Conservation (phyloP, 768 basidiomycete species). For the Tulasnella sp. region DNA sequence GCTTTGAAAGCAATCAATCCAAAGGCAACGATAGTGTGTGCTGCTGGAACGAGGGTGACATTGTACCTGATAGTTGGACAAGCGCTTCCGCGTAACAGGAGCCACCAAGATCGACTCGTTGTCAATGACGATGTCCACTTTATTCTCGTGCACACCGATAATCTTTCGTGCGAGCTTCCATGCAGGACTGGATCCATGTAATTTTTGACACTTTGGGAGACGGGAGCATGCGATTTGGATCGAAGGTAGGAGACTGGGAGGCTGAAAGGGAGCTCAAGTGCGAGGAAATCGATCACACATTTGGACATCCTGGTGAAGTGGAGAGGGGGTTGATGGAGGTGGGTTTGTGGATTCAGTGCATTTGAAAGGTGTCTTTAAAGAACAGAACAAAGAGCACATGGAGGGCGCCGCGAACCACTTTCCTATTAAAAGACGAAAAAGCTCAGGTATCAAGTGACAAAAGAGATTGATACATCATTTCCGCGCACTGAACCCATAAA, state of each 20-base stretch:
- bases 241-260: slow-evolving; percentile 63
- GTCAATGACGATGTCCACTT: slow-evolving; percentile 64
- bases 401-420: slow-evolving; percentile 64
- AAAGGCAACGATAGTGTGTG: too few species aligned
- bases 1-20: too few species aligned
- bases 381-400: slow-evolving; percentile 70
- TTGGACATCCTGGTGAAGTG: slow-evolving; percentile 36
- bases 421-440: slow-evolving; percentile 31
- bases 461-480: background rate
- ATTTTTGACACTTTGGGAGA: slow-evolving; percentile 66
- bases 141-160: slow-evolving; percentile 69
- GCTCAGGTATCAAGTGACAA: background rate
- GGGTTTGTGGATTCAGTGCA: background rate
- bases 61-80: too few species aligned
- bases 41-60: too few species aligned
- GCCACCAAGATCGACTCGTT: slow-evolving; percentile 52
- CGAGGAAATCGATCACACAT: slow-evolving; percentile 63
- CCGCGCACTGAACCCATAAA: slow-evolving; percentile 38
- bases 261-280: slow-evolving; percentile 36
- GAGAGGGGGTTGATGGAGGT: too few species aligned
- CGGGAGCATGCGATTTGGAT: slow-evolving; percentile 64
- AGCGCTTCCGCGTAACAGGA: too few species aligned
- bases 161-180: slow-evolving; percentile 63
- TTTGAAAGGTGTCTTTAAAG: slow-evolving; percentile 46
- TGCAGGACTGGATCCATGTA: slow-evolving; percentile 62